A percentile compares a stretch with the other conserved stretches of the same genome.
Conservation (phyloP, 2,329 filamentous ascomycete species). For the Pezizomycotina sp. region DNA sequence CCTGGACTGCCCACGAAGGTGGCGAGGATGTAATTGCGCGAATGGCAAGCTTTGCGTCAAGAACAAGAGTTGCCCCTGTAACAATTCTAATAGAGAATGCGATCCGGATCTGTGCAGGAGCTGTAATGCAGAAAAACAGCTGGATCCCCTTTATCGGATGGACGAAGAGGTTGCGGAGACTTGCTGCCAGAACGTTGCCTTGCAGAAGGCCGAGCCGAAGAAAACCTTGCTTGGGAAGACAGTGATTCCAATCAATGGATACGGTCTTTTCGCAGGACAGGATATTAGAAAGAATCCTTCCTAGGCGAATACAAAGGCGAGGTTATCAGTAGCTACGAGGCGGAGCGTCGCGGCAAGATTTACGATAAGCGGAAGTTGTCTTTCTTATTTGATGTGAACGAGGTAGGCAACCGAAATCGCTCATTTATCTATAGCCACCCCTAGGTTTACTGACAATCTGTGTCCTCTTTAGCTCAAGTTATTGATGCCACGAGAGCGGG, state of each 20-base stretch:
- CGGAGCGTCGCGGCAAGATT: conserved; percentile 46
- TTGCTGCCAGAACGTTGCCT: conserved; percentile 53
- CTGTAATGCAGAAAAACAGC: conserved; percentile 52
- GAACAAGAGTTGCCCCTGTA: conserved; percentile 54
- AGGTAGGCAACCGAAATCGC: conserved; percentile 23
- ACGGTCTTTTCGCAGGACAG: conserved; percentile 58
- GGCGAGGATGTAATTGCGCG: conserved; percentile 49
- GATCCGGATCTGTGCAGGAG: conserved; percentile 56
- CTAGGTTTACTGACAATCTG: conserved; percentile 3
- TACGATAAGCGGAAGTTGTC: conserved; percentile 30
- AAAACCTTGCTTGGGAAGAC: conserved; percentile 53
- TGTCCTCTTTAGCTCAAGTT: conserved; percentile 30
- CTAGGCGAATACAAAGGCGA: conserved; percentile 71
- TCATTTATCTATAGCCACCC: conserved; percentile 2
- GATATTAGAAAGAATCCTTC: conserved; percentile 51
- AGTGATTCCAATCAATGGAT: conserved; percentile 50
- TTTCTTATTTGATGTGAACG: conserved; percentile 40
- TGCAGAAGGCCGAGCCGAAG: conserved; percentile 53
- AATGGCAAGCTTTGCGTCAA: conserved; percentile 43
- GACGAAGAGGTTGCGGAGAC: conserved; percentile 40
- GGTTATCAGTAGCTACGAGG: conserved; percentile 52
- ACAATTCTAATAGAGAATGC: conserved; percentile 59
- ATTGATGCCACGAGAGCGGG: conserved; percentile 61
- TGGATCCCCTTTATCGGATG: conserved; percentile 47
- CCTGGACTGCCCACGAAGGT: conserved; percentile 46